Percentiles rank a stretch among this genome's conserved stretches.
These are phyloP conservation scores for Coemansia asiatica DNA, from an alignment of 192 early-diverging fungal species.

Conservation along the genomic window DNA sequence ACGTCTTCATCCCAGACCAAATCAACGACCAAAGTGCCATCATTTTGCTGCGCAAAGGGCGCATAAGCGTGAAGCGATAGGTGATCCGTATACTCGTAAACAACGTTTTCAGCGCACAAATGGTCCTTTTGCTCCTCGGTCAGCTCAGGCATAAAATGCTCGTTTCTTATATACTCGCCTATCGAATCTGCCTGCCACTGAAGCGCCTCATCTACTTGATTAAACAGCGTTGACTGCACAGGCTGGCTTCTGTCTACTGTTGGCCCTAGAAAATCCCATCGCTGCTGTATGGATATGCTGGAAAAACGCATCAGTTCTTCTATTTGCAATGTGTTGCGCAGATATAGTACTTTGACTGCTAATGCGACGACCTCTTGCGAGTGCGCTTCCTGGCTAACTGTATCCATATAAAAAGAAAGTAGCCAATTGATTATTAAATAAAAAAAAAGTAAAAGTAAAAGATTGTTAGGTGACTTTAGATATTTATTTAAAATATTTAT, in stretches of 20 bases:
- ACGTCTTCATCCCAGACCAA: conserved; percentile 19
- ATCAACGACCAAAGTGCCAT: conserved; percentile 12
- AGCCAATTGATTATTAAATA: too few relatives aligned
- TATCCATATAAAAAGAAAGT: too few relatives aligned
- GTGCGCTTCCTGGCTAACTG: background rate
- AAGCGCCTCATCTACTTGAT: conserved; percentile 11
- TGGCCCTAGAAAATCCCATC: conserved; percentile 52
- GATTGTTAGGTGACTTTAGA: too few relatives aligned
- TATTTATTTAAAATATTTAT: too few relatives aligned
- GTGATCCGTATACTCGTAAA: conserved; percentile 9
- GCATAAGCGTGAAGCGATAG: conserved; percentile 18
- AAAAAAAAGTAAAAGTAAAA: too few relatives aligned
- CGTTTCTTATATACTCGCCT: conserved; percentile 34
- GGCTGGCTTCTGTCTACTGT: background rate
- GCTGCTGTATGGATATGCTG: conserved; percentile 25
- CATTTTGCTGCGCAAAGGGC: conserved; percentile 19
- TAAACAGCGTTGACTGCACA: background rate
- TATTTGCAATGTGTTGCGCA: conserved; percentile 42
- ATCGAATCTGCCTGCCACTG: conserved; percentile 15
- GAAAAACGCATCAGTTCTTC: conserved; percentile 31
- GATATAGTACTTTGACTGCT: conserved; percentile 5
- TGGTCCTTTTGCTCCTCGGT: conserved; percentile 42
- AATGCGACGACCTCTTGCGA: background rate
- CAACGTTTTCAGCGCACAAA: conserved; percentile 14
- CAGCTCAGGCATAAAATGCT: conserved; percentile 39